phyloP scores from a whole-genome alignment of 352 stramenopile species.

The Aphanomyces euteiches region DNA sequence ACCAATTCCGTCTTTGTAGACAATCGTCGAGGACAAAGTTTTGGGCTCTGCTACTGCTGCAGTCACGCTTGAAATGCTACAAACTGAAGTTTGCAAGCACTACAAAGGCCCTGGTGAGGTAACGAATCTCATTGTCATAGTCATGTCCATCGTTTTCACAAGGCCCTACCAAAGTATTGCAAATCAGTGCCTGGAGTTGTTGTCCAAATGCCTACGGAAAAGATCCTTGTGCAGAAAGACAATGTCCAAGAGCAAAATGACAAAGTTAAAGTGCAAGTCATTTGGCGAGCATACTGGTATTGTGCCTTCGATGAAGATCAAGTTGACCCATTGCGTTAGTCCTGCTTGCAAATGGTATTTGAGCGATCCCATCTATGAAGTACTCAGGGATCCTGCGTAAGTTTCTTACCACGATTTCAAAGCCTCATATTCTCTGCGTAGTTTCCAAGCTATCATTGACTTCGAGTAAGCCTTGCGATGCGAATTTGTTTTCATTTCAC shows the following conservation, averaged over 20 bases:
- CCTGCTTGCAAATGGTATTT: constrained; percentile 75
- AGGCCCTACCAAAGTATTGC: constrained; percentile 9
- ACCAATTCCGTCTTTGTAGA: constrained; percentile 37
- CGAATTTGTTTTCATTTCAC: constrained; percentile 13
- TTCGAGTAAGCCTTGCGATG: constrained; percentile 36
- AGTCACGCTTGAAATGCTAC: constrained; percentile 57
- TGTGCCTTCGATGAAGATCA: constrained; percentile 65
- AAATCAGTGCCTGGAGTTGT: neutral
- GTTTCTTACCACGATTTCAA: neutral
- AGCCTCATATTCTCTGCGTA: constrained; percentile 30
- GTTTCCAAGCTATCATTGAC: constrained; percentile 70
- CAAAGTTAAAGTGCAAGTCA: constrained; percentile 68
- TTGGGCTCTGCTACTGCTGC: constrained; percentile 54
- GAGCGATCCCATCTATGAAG: constrained; percentile 52
- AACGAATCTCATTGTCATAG: neutral
- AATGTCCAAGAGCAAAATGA: neutral
- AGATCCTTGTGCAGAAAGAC: too few relatives aligned
- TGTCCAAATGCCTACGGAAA: neutral
- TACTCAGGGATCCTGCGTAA: constrained; percentile 59
- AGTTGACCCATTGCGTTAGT: constrained; percentile 56
- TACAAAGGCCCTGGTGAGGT: constrained; percentile 58
- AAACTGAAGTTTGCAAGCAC: constrained; percentile 51
- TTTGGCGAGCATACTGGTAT: constrained; percentile 78
- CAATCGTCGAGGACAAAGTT: constrained; percentile 53
- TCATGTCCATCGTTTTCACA: neutral